Base-by-base conservation (phyloP, 2,329 filamentous ascomycete species). In the Penicillium crustosum region DNA sequence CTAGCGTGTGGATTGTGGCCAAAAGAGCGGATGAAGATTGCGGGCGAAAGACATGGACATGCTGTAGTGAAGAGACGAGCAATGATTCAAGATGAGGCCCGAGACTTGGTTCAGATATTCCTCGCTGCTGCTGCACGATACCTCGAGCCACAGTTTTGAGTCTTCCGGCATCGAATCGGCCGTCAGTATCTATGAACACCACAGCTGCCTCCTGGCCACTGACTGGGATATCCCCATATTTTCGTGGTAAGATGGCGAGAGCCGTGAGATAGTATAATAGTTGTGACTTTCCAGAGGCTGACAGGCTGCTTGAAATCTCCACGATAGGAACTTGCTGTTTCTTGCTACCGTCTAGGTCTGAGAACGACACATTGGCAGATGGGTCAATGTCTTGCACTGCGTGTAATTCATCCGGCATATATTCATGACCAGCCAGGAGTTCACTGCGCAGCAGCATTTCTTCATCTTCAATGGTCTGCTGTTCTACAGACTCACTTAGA, bases 41-140 rank as follows among this genome's bases (percentile, higher is more conserved):
- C 0, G 84, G 83, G 3, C 74, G 79, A 72, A 86, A 83, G 59
- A 88, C 75, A 68, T 87, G 85, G 38, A 88, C 70, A 64, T 88
- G 84, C 29, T 73, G 66, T 0, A 88, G 73, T 4, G 77, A 71
- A 23, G 63, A 63, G n/a, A 63, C 59, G 15, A 84, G 57, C 1
- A 77, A 61, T 10, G 61, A 52, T 31, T 68, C 66, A 2, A 61
- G 42, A 17, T 68, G 58, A n/a, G 47, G 38, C 27, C 8, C n/a
- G 4, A n/a, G 23, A 41, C 58, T 57, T 12, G 52, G 27, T 21
- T 56, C 42, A 2, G 44, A 42, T 8, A 55, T 51, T 4, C 66
- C n/a, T 25, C 48, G 63, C 25, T 57, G 55, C 31, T 63, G 59
- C 9, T 53, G 49, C 1, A 75, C 49, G n/a, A 75, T 64, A 2